phyloP scores from a whole-genome alignment of 2,329 filamentous ascomycete genomes.

The Aureobasidium sp. region DNA sequence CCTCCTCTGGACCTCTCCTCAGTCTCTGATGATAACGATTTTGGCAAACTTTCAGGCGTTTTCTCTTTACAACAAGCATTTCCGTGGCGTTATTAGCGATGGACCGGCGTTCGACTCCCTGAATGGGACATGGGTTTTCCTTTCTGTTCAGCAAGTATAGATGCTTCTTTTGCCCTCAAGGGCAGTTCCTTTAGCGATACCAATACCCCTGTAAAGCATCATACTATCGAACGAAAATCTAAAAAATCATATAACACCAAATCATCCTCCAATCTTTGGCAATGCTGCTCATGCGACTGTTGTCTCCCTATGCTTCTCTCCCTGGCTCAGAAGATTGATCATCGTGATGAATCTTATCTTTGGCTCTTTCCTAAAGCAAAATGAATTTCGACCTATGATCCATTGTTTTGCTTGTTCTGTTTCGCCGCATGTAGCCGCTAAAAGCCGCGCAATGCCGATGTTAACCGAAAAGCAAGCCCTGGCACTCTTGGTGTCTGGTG shows the following conservation, averaged over 20 bases:
- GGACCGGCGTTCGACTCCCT: neutral
- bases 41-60: neutral
- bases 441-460: neutral
- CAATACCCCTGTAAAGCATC: conserved; percentile 1
- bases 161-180: neutral
- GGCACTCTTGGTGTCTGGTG: neutral
- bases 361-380: neutral
- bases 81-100: neutral
- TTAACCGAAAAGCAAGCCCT: neutral
- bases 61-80: neutral
- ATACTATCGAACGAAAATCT: neutral
- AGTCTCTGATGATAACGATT: neutral
- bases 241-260: neutral
- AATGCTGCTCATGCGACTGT: neutral
- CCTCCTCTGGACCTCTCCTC: neutral
- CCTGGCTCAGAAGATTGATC: neutral
- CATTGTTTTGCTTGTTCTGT: neutral
- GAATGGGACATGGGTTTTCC: neutral
- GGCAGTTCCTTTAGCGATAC: neutral
- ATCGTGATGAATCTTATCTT: neutral
- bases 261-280: neutral
- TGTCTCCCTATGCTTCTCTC: neutral
- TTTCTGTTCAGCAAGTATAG: neutral
- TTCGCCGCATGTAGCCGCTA: neutral
- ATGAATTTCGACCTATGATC: neutral